Evolutionary conservation across 352 stramenopile genomes (phyloP), one percentile per base, ranked within the genome.

Genomic region (Phytophthora aleatoria): DNA sequence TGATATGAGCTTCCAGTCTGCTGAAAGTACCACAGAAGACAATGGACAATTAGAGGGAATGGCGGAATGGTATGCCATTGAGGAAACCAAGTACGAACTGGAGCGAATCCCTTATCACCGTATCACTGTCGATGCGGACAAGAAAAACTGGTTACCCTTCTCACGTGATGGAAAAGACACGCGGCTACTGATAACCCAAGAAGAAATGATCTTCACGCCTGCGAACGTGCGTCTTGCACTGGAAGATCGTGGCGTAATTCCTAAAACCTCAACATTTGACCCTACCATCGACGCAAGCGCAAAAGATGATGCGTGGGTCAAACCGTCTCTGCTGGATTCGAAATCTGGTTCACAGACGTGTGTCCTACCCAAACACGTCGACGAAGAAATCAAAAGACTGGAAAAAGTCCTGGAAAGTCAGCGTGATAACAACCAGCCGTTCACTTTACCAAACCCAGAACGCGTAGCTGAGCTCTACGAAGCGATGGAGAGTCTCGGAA

Each of bases 221-320:
- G 52, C 47, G 5, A 92, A 91, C 50, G 79, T 92, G 3, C 84
- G 84, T 11, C 50, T 71, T 1, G 84, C 84, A 3, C 49, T 92
- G 5, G 76, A 87, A 42, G 84, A 92, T 43, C 84, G 84, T 10
- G 84, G 84, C 2, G 80, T 92, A 8, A 88, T 92, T 28, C 81
- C 79, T 9, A 72, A 74, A 27, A 79, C 76, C 1, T 61, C 60
- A 8, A 57, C 31, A 12, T 64, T 64, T 50, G 49, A 68, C 31
- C 44, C 52, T 1, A 61, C 16, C 24, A 13, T 16, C 12, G 62
- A 44, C 7, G 6, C 13, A 4, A 45, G 28, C 3, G 28, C 20
- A 35, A 57, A 33, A 31, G 31, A 55, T 9, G 57, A 55, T 28
- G 56, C 50, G n/a, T 70, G 62, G 62, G 15, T 61, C 8, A 66